phyloP scores from a whole-genome alignment of 2,329 filamentous ascomycete genomes.

The Apiospora hydei region DNA sequence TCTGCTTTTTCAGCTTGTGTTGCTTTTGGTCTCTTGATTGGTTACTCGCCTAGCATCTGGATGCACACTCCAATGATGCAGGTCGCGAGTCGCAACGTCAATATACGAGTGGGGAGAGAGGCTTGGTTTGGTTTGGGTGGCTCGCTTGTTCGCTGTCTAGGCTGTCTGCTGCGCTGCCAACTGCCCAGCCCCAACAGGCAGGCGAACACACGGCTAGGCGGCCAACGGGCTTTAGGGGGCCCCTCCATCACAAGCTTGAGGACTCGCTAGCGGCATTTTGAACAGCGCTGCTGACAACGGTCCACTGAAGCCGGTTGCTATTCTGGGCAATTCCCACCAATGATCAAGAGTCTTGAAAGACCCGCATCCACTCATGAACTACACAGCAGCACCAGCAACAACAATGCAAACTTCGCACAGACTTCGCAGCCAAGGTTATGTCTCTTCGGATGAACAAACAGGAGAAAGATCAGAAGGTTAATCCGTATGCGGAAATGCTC shows the following conservation, averaged over 20 bases:
- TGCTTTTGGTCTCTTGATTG: constrained; percentile 1
- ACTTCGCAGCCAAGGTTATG: too few relatives aligned
- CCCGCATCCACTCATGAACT: background rate
- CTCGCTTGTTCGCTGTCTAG: background rate
- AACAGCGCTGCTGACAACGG: background rate
- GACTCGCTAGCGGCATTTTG: background rate
- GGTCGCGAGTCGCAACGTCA: background rate
- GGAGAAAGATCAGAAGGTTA: background rate
- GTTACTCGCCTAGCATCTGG: background rate
- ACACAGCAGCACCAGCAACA: background rate
- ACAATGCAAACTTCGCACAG: background rate
- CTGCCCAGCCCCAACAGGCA: background rate
- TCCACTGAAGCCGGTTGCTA: background rate
- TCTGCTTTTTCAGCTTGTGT: background rate
- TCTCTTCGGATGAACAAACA: background rate
- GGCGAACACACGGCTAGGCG: constrained; percentile 15
- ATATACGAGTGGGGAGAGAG: background rate
- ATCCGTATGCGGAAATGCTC: background rate
- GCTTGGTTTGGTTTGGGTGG: background rate
- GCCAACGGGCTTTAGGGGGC: background rate
- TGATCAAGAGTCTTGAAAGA: background rate
- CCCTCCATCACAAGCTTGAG: background rate
- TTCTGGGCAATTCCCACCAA: constrained; percentile 7
- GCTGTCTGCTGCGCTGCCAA: background rate
- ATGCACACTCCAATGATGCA: background rate